A percentile compares a stretch with the other conserved stretches of the same genome.
These are phyloP conservation scores for Tricholoma bakamatsutake DNA, from an alignment of 768 basidiomycete species.

Conservation along the genomic window DNA sequence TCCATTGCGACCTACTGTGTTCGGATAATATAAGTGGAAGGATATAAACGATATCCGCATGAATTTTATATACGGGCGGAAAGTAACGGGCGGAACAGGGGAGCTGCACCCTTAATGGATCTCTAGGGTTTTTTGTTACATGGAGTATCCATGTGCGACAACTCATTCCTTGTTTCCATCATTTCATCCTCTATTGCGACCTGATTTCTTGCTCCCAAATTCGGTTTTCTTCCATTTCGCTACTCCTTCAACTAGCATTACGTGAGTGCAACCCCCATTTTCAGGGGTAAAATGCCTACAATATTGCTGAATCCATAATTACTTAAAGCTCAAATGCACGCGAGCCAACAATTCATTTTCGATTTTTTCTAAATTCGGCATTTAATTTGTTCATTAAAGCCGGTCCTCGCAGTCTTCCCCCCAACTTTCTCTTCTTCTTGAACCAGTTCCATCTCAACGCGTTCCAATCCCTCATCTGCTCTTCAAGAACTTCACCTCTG, in stretches of 20 bases:
- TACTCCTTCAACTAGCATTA: slow-evolving; percentile 30
- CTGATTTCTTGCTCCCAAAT: slow-evolving; percentile 27
- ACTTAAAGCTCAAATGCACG: slow-evolving; percentile 52
- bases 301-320: slow-evolving; percentile 44
- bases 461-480: slow-evolving; percentile 22
- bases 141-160: slow-evolving; percentile 21
- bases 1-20: slow-evolving; percentile 15
- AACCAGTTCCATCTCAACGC: slow-evolving; percentile 29
- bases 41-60: too few relatives aligned
- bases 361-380: slow-evolving; percentile 64
- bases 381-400: slow-evolving; percentile 74
- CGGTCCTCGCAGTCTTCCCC: slow-evolving; percentile 56
- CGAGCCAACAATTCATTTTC: slow-evolving; percentile 66
- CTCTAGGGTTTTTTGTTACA: slow-evolving; percentile 6
- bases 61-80: slow-evolving; percentile 19
- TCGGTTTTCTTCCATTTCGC: slow-evolving; percentile 28
- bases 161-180: slow-evolving; percentile 12
- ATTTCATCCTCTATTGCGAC: slow-evolving; percentile 13
- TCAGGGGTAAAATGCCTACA: slow-evolving; percentile 48
- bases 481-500: slow-evolving; percentile 12
- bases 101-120: slow-evolving; percentile 9
- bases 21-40: too few relatives aligned
- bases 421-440: slow-evolving; percentile 47
- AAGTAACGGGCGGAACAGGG: slow-evolving; percentile 15
- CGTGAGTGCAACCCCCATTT: slow-evolving; percentile 56